Evolutionary conservation across 495 filamentous ascomycete species (phyloP), one percentile per base, ranked within the genome.

Genomic region (Penicillium samsonianum): DNA sequence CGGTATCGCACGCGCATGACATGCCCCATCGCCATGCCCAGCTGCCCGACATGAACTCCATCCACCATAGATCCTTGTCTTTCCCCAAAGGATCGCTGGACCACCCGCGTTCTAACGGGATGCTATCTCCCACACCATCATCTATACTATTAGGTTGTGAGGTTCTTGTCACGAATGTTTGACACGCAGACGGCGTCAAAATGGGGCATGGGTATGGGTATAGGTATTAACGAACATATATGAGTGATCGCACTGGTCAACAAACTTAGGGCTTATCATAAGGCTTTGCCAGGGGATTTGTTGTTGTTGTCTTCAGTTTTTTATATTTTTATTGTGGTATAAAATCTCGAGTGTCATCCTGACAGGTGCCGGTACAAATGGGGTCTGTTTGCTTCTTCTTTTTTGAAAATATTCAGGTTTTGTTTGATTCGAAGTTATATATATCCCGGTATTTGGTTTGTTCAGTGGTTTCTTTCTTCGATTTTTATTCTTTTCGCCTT

Each of bases 81-180:
- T 72, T 74, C 60, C 71, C 70, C 50, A 70, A 67, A 3, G 72
- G 69, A 14, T 74, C 67, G 0, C 41, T 74, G 19, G 66, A 68
- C 16, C 75, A 72, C 54, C 67, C 67, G 9, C 61, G 72, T 50
- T 64, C 66, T 11, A 59, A 73, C 30, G 65, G 67, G 20, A 17
- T 67, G 54, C 65, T 33, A 52, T 67, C 22, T 57, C 62, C 33
- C 67, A 71, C 57, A 50, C 33, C 35, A 58, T 59, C 33, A n/a
- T n/a, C n/a, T n/a, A n/a, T n/a, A n/a, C n/a, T n/a, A n/a, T n/a
- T 69, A n/a, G n/a, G n/a, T n/a, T n/a, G n/a, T n/a, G n/a, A n/a
- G n/a, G n/a, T n/a, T n/a, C n/a, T n/a, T n/a, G n/a, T n/a, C n/a
- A n/a, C n/a, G n/a, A n/a, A n/a, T n/a, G n/a, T n/a, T n/a, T n/a